Evolutionary conservation across 2,329 filamentous ascomycete species (phyloP), one percentile per base, ranked within the genome.

Genomic region (Fonsecaea erecta): DNA sequence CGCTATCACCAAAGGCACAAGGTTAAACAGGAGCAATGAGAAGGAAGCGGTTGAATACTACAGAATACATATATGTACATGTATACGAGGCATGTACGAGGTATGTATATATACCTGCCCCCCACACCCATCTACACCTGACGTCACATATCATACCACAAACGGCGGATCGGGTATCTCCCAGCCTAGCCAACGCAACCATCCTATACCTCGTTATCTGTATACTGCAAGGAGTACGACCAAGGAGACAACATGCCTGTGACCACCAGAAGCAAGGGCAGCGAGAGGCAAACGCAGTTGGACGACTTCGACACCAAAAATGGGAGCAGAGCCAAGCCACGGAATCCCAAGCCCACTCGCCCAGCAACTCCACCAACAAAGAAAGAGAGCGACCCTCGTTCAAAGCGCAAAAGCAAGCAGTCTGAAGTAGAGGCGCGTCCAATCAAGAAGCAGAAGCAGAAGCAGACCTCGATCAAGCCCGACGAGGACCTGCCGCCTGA

Each of bases 201-300:
- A 48, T 48, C 43, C 24, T 12, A 4, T 14, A 26, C 14, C 43
- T 48, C 9, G 18, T 26, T 32, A 24, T 35, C 43, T 16, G 11
- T 60, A 24, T 40, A 12, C 32, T 51, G 26, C 34, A 6, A 32
- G n/a, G 4, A 32, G 18, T 12, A 21, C 18, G 43, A 26, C 5
- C 37, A 46, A 12, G 2, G 6, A 46, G 6, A 28, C 51, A 54
- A 9, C 14, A 68, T 68, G 65, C 59, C 62, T 21, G 54, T 51
- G 2, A 63, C 62, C 9, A 68, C 65, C 16, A 57, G 65, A 21
- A 68, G 65, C 51, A 63, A 65, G 51, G 35, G 28, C 9, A 60
- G 51, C 1, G 21, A 46, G 34, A 64, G 60, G 40, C 65, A 68
- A 37, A 55, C 62, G 21, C 58, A 35, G 30, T 52, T 68, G 11